phyloP scores from a whole-genome alignment of 1,284 basidiomycete genomes.

The Peniophora sp. region DNA sequence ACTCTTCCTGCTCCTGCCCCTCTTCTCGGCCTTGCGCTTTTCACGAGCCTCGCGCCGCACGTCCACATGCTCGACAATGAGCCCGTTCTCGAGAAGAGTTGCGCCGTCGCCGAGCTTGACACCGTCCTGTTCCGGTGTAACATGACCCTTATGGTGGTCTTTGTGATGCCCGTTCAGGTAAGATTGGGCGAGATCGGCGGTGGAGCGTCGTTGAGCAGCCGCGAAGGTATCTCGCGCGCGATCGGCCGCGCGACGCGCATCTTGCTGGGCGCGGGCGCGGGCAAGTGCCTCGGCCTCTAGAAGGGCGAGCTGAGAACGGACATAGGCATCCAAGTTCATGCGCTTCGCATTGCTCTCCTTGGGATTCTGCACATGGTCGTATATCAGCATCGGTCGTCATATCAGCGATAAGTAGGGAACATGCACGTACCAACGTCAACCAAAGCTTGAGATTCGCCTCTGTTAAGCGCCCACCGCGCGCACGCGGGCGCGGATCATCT shows the following conservation, averaged over 20 bases:
- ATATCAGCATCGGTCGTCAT: conserved; percentile 3
- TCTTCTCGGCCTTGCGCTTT: conserved; percentile 56
- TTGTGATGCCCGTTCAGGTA: conserved; percentile 29
- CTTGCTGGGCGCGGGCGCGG: conserved; percentile 66
- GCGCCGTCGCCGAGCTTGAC: conserved; percentile 52
- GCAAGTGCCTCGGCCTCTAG: conserved; percentile 72
- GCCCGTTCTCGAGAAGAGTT: conserved; percentile 75
- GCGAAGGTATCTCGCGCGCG: conserved; percentile 72
- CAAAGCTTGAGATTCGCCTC: conserved; percentile 83
- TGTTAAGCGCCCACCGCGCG: conserved; percentile 62
- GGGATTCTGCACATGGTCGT: conserved; percentile 48
- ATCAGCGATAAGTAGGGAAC: conserved; percentile 12
- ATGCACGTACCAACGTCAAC: conserved; percentile 68
- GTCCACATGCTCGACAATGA: conserved; percentile 81
- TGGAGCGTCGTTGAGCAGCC: conserved; percentile 59
- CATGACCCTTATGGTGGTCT: conserved; percentile 20
- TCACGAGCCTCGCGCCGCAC: conserved; percentile 75
- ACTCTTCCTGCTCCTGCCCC: conserved; percentile 58
- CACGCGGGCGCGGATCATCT: conserved; percentile 47
- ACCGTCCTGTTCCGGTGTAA: conserved; percentile 30
- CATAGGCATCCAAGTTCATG: conserved; percentile 62
- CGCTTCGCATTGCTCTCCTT: conserved; percentile 72
- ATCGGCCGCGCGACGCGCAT: conserved; percentile 65
- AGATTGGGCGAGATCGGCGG: conserved; percentile 43
- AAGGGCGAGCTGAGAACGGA: conserved; percentile 61